Evolutionary conservation across 2,329 filamentous ascomycete species (phyloP), one percentile per base, ranked within the genome.

Genomic region (Nothomitra cinnamomea): DNA sequence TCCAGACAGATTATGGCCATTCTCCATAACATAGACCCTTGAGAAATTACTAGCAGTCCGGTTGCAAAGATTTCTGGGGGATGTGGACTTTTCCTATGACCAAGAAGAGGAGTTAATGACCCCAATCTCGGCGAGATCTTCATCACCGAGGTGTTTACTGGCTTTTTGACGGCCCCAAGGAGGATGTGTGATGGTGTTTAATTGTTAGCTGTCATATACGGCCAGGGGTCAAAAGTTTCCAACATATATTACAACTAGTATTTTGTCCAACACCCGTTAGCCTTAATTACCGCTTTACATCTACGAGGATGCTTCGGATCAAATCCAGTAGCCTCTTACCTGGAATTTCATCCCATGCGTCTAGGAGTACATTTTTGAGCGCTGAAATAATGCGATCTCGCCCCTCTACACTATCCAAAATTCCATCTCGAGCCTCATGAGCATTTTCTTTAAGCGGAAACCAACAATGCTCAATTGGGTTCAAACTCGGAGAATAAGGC

Each of bases 391-490:
- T 19, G 15, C 2, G 15, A 7, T 50, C 15, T 7, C 28, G 17
- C 24, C 8, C 17, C 17, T 28, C 47, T 13, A 24, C 47, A 6
- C 8, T 24, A 45, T 56, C 7, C 13, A 10, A 21, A 38, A 57
- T 45, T 6, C 35, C 41, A 2, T 47, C 38, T 8, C 50, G 51
- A 24, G 40, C 52, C 24, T 47, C 32, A 53, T 58, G 36, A 5
- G 61, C 40, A 3, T 32, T 32, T 24, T 54, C 54, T 52, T 60
- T 60, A n/a, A 62, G 56, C 2, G 45, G 41, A 41, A 52, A 57
- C 60, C 54, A 63, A 5, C 58, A 21, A 54, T 63, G 56, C 42
- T 63, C 51, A 47, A 61, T 60, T n/a, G 57, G 60, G 51, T 61
- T 63, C 22, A 61, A 53, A 45, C 62, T 57, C 1, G 58, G 58